A percentile compares a stretch with the other conserved stretches of the same genome.
phyloP scores from a whole-genome alignment of 768 basidiomycete species.

The Auricularia sp. region DNA sequence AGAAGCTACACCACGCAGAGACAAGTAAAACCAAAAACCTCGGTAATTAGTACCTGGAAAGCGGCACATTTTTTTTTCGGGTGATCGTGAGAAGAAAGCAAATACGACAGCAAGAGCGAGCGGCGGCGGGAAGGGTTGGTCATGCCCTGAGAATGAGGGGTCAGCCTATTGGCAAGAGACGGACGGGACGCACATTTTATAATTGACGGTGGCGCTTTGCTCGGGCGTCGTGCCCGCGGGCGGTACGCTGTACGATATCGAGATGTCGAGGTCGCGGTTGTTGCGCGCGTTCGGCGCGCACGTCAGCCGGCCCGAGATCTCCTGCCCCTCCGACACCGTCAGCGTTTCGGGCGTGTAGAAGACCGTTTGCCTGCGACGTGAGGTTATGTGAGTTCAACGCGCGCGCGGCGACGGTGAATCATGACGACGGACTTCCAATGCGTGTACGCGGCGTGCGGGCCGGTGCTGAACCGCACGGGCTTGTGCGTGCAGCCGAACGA shows the following conservation, averaged over 20 bases:
- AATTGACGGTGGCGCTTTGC: slow-evolving; percentile 36
- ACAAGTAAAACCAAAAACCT: no score
- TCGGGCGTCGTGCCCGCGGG: slow-evolving; percentile 10
- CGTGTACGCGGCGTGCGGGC: slow-evolving; percentile 93
- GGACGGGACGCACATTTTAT: slow-evolving; percentile 71
- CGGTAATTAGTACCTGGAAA: no score
- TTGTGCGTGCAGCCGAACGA: slow-evolving; percentile 94
- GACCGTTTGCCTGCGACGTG: slow-evolving; percentile 72
- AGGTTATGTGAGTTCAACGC: not conserved
- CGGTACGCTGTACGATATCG: slow-evolving; percentile 56
- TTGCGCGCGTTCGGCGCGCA: slow-evolving; percentile 89
- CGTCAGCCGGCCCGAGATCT: slow-evolving; percentile 57
- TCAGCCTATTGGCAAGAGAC: slow-evolving; percentile 4
- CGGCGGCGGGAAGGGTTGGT: slow-evolving; percentile 14
- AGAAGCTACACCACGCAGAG: no score
- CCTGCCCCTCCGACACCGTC: slow-evolving; percentile 59
- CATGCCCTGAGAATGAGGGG: slow-evolving; percentile 55
- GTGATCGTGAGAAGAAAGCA: no score
- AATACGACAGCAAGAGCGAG: no score
- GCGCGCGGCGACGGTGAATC: not conserved
- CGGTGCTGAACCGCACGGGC: slow-evolving; percentile 91
- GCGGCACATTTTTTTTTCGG: no score
- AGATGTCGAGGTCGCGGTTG: slow-evolving; percentile 91
- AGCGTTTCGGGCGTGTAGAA: slow-evolving; percentile 87
- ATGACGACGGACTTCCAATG: slow-evolving; percentile 77